A percentile compares a stretch with the other conserved stretches of the same genome.
Evolutionary conservation across 306 rosid species (phyloP).

Genomic region (Pterocarpus santalinus): DNA sequence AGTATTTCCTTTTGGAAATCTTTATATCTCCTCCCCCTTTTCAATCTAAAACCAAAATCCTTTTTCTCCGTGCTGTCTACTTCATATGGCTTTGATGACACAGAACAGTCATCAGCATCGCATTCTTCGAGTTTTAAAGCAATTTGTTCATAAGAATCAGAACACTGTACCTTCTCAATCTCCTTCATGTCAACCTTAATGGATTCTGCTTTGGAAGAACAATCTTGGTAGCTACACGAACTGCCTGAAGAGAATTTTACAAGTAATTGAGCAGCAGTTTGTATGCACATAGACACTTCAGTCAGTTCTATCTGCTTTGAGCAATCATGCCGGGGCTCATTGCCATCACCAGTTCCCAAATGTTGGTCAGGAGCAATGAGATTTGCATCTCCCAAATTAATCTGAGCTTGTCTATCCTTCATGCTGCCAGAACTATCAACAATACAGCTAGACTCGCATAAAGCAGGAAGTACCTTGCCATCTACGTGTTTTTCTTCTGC

Average conservation of each 20-base stretch:
- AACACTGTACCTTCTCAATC: conserved; percentile 48
- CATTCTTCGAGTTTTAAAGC: conserved; percentile 55
- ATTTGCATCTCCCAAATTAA: conserved; percentile 21
- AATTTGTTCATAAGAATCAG: conserved; percentile 65
- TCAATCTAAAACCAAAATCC: conserved; percentile 54
- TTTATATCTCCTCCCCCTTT: conserved; percentile 71
- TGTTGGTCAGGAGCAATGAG: conserved; percentile 27
- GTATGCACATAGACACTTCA: conserved; percentile 47
- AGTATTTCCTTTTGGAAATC: conserved; percentile 72
- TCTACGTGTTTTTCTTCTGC: conserved; percentile 36
- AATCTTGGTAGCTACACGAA: conserved; percentile 41
- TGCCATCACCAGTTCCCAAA: conserved; percentile 44
- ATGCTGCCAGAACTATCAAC: conserved; percentile 45
- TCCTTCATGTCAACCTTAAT: conserved; percentile 31
- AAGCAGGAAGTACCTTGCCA: conserved; percentile 38
- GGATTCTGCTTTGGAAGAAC: conserved; percentile 34
- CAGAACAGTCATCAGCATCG: conserved; percentile 49
- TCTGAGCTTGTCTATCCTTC: conserved; percentile 41
- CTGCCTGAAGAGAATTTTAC: conserved; percentile 49
- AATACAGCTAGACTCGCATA: conserved; percentile 32
- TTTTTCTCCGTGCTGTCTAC: conserved; percentile 31
- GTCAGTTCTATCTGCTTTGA: conserved; percentile 45
- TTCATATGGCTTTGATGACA: conserved; percentile 53
- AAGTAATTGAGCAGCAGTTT: conserved; percentile 62
- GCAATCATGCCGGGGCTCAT: conserved; percentile 39